Percentiles rank a stretch among this genome's conserved stretches.
Evolutionary conservation across 1,139 yeast genomes (phyloP).

Genomic region (Arxiozyma heterogenica): DNA sequence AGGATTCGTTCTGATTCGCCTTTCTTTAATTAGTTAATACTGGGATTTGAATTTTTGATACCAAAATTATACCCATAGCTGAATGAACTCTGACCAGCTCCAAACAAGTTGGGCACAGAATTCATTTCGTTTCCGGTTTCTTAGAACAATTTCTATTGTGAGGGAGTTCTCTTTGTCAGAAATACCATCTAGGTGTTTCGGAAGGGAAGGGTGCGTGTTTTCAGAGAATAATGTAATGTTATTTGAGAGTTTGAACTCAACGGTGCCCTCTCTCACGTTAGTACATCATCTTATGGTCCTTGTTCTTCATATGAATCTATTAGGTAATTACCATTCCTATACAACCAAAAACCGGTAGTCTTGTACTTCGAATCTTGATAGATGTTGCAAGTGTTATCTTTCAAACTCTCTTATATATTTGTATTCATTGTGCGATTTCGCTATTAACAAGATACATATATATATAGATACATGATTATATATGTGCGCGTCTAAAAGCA

Average conservation of each 20-base stretch:
- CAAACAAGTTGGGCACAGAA: constrained; percentile 46
- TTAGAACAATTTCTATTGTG: constrained; percentile 41
- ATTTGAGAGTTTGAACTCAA: constrained; percentile 31
- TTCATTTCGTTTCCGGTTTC: constrained; percentile 71
- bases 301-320: neutral
- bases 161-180: constrained; percentile 15
- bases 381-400: neutral
- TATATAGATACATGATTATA: neutral
- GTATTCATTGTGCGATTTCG: neutral
- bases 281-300: constrained; percentile 18
- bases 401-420: neutral
- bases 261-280: constrained; percentile 32
- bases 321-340: neutral
- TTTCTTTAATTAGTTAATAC: constrained; percentile 27
- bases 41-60: constrained; percentile 25
- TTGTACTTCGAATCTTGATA: neutral
- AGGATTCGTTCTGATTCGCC: constrained; percentile 3
- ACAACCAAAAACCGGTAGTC: neutral
- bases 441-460: neutral
- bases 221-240: constrained; percentile 29
- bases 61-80: constrained; percentile 32
- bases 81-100: constrained; percentile 31
- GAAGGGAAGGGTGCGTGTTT: constrained; percentile 26
- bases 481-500: neutral
- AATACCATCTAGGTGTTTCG: neutral